These are phyloP conservation scores for Meira miltonrushii DNA, from an alignment of 1,284 basidiomycete genomes.

Conservation along the genomic window DNA sequence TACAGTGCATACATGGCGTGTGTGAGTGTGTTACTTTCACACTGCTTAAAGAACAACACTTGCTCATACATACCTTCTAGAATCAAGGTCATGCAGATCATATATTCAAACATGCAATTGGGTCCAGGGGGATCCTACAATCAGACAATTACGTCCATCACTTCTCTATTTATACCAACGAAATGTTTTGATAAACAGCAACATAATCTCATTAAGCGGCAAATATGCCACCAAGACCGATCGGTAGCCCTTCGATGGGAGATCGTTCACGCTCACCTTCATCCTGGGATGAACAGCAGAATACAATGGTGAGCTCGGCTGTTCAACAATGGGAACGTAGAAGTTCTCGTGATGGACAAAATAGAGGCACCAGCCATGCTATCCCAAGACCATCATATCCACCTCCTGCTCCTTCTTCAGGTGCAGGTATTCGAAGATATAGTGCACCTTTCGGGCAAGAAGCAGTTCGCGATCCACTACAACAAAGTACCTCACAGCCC, in stretches of 20 bases:
- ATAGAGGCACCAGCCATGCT: not conserved
- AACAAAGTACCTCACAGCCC: not conserved
- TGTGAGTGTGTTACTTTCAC: too few species aligned
- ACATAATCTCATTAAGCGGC: not conserved
- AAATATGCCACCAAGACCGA: constrained; percentile 6
- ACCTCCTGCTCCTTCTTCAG: not conserved
- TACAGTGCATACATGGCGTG: too few species aligned
- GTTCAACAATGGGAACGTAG: not conserved
- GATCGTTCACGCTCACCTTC: not conserved
- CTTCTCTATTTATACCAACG: too few species aligned
- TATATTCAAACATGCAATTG: too few species aligned
- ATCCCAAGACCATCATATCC: not conserved
- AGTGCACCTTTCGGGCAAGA: not conserved
- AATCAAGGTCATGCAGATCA: too few species aligned
- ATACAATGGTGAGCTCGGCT: not conserved
- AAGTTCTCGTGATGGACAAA: too few species aligned
- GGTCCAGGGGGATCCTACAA: too few species aligned
- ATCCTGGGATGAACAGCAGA: not conserved
- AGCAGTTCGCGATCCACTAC: not conserved
- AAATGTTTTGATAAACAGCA: too few species aligned
- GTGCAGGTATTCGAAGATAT: not conserved
- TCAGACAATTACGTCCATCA: too few species aligned
- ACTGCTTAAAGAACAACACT: too few species aligned
- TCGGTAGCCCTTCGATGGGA: not conserved
- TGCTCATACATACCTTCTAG: too few species aligned